Evolutionary conservation across 2,329 filamentous ascomycete genomes (phyloP).

Genomic region (Aquanectria penicillioides): DNA sequence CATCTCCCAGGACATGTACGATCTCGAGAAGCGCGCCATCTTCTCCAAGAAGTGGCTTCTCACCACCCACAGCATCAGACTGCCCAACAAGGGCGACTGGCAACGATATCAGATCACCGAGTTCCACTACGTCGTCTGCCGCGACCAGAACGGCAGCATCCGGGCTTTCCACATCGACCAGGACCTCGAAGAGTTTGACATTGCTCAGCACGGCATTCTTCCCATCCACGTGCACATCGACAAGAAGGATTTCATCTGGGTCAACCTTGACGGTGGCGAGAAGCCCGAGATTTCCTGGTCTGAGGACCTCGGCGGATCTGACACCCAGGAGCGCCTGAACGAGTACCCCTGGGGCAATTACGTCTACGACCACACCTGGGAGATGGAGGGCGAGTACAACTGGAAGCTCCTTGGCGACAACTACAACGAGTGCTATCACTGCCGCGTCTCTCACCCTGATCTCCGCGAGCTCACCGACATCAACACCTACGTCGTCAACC

Average conservation of each 20-base stretch:
- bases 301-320: constrained; percentile 59
- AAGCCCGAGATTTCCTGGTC: constrained; percentile 59
- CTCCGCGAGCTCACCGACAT: constrained; percentile 65
- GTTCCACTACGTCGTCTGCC: constrained; percentile 61
- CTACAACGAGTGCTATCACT: constrained; percentile 74
- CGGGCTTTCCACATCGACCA: constrained; percentile 65
- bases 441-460: constrained; percentile 66
- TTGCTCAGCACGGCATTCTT: constrained; percentile 62
- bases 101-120: constrained; percentile 63
- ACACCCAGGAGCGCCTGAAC: constrained; percentile 56
- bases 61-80: constrained; percentile 60
- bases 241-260: constrained; percentile 64
- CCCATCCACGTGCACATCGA: constrained; percentile 63
- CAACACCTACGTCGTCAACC: constrained; percentile 58
- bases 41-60: constrained; percentile 67
- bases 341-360: constrained; percentile 61
- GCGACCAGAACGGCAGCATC: constrained; percentile 54
- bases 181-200: constrained; percentile 63
- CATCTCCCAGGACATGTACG: constrained; percentile 60
- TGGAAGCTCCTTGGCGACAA: constrained; percentile 71
- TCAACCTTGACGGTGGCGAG: constrained; percentile 61
- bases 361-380: constrained; percentile 65
- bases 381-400: constrained; percentile 65
- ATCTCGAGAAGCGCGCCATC: constrained; percentile 65
- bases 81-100: constrained; percentile 64